Evolutionary conservation across 495 filamentous ascomycete genomes (phyloP).

Genomic region (Penicillium chermesinum): DNA sequence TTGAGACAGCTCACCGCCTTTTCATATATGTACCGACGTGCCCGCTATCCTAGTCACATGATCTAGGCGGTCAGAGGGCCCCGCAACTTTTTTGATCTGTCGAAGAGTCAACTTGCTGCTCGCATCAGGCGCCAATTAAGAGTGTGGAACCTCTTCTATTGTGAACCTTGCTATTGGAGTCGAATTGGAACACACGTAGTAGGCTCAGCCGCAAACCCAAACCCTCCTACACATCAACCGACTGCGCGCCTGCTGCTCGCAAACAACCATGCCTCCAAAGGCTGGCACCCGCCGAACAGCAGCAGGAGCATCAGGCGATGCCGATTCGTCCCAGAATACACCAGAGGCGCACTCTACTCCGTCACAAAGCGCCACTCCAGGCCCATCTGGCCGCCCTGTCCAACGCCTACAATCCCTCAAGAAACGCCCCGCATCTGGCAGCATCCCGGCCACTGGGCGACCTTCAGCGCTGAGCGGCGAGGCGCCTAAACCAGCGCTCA

Average conservation of each 20-base stretch:
- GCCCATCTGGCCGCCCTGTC: constrained; percentile 25
- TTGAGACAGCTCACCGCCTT: neutral
- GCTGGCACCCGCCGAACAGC: constrained; percentile 30
- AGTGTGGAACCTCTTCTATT: too few species aligned
- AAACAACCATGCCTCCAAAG: constrained; percentile 41
- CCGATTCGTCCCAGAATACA: constrained; percentile 13
- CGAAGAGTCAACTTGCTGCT: constrained; percentile 22
- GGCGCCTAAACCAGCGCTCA: constrained; percentile 31
- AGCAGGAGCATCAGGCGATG: constrained; percentile 13
- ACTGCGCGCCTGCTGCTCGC: constrained; percentile 15
- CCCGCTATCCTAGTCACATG: neutral
- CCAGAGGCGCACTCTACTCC: constrained; percentile 2
- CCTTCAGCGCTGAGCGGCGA: constrained; percentile 24
- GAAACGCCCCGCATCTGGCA: constrained; percentile 33
- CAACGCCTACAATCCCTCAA: constrained; percentile 44
- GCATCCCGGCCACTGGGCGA: constrained; percentile 27
- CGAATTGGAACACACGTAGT: too few species aligned
- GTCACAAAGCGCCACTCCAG: constrained; percentile 12
- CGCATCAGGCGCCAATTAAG: neutral
- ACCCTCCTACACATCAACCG: constrained; percentile 2
- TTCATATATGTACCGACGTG: neutral
- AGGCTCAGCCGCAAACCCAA: too few species aligned
- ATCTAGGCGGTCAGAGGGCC: constrained; percentile 16
- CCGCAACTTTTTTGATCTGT: constrained; percentile 26
- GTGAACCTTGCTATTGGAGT: too few species aligned